These are phyloP conservation scores for Magnusiomyces tetraspermus DNA, from an alignment of 1,139 yeast species.

Conservation along the genomic window DNA sequence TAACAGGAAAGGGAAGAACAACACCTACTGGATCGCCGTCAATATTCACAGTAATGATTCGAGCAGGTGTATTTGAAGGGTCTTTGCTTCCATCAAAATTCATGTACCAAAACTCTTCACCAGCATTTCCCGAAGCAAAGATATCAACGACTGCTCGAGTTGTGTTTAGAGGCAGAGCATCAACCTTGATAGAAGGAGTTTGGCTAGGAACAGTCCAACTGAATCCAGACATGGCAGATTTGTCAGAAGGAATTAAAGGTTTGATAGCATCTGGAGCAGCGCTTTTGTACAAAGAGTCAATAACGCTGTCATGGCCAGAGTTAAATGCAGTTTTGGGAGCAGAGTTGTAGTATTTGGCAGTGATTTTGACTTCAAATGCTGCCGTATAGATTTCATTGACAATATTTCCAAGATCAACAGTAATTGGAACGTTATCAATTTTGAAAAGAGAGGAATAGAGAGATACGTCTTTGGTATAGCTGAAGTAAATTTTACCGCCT, in stretches of 20 bases:
- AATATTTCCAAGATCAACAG: slow-evolving; percentile 51
- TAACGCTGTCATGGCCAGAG: slow-evolving; percentile 8
- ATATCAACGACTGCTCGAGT: slow-evolving; percentile 50
- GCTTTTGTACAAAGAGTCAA: slow-evolving; percentile 9
- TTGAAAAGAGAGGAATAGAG: slow-evolving; percentile 46
- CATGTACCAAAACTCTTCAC: slow-evolving; percentile 78
- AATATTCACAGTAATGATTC: slow-evolving; percentile 31
- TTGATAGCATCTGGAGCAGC: slow-evolving; percentile 13
- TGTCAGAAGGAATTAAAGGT: slow-evolving; percentile 14
- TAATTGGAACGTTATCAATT: slow-evolving; percentile 39
- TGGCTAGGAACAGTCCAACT: slow-evolving; percentile 22
- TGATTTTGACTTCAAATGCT: slow-evolving; percentile 45
- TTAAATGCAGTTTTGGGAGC: slow-evolving; percentile 1
- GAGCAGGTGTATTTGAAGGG: slow-evolving; percentile 39
- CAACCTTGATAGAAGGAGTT: slow-evolving; percentile 26
- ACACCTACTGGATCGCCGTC: slow-evolving; percentile 30
- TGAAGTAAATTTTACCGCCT: slow-evolving; percentile 36
- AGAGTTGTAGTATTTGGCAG: slow-evolving; percentile 43
- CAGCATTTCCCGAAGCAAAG: slow-evolving; percentile 64
- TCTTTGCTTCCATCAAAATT: slow-evolving; percentile 37
- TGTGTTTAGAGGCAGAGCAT: slow-evolving; percentile 45
- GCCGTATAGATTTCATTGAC: slow-evolving; percentile 52
- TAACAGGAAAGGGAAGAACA: slow-evolving; percentile 37
- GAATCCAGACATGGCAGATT: slow-evolving; percentile 4
- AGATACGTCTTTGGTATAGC: slow-evolving; percentile 55